phyloP scores from a whole-genome alignment of 495 filamentous ascomycete species.

The Schizothecium vesticola region DNA sequence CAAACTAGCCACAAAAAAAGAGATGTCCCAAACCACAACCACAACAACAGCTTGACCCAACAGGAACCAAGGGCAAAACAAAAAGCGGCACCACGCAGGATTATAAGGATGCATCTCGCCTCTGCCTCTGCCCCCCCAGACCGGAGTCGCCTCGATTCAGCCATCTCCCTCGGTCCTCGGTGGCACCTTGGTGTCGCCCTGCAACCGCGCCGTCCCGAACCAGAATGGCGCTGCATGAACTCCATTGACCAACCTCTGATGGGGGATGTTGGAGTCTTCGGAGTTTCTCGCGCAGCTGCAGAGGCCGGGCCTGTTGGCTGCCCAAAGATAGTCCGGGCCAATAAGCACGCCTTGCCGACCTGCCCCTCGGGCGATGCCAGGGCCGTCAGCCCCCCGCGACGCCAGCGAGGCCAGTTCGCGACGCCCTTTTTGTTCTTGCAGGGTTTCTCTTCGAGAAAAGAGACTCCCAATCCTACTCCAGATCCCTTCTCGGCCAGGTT shows the following conservation, averaged over 20 bases:
- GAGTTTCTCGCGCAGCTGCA: constrained; percentile 3
- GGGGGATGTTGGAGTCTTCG: neutral
- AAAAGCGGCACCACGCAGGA: neutral
- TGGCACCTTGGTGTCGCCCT: neutral
- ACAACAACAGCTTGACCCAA: neutral
- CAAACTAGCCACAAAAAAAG: neutral
- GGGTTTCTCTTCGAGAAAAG: neutral
- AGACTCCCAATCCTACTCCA: neutral
- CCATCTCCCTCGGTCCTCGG: neutral
- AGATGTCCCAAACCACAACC: neutral
- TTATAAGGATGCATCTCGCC: neutral
- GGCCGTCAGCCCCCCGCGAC: neutral
- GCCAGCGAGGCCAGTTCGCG: neutral
- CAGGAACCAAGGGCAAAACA: neutral
- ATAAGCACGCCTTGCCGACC: neutral
- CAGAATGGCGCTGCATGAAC: neutral
- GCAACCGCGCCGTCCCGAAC: neutral
- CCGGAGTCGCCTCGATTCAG: neutral
- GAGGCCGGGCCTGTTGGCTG: neutral
- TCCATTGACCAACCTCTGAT: neutral
- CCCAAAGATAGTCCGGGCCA: constrained; percentile 1
- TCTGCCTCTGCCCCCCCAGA: neutral
- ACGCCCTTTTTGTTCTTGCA: neutral
- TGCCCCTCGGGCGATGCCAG: neutral
- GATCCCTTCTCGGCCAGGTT: neutral